A percentile compares a stretch with the other conserved stretches of the same genome.
These are phyloP conservation scores for Dipodascus albidus DNA, from an alignment of 805 yeast species.

Conservation along the genomic window DNA sequence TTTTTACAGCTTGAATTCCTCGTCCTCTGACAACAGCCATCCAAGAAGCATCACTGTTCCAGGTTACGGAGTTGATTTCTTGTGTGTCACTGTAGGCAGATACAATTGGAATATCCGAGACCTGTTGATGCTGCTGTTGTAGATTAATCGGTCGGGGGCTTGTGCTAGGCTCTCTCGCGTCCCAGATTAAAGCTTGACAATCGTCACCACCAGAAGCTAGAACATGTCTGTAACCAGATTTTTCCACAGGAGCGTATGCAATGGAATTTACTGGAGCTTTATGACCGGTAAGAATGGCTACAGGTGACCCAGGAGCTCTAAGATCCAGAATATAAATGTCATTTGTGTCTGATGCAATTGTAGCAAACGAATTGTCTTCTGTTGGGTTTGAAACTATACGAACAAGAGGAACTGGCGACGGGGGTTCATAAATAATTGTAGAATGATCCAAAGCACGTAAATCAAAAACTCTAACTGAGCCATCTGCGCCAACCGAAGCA, in stretches of 20 bases:
- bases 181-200: slow-evolving; percentile 54
- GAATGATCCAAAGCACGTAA: slow-evolving; percentile 82
- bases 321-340: slow-evolving; percentile 65
- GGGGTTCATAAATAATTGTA: slow-evolving; percentile 78
- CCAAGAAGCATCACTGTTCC: slow-evolving; percentile 72
- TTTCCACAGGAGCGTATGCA: slow-evolving; percentile 63
- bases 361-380: slow-evolving; percentile 76
- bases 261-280: slow-evolving; percentile 57
- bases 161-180: slow-evolving; percentile 23
- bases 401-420: slow-evolving; percentile 45
- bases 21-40: slow-evolving; percentile 63
- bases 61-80: slow-evolving; percentile 69
- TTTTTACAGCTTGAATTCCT: slow-evolving; percentile 48
- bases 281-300: slow-evolving; percentile 59
- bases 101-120: slow-evolving; percentile 10
- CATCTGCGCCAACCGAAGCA: slow-evolving; percentile 92
- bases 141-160: slow-evolving; percentile 1
- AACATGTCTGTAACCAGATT: slow-evolving; percentile 32
- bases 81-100: slow-evolving; percentile 48
- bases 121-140: slow-evolving; percentile 2
- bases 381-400: slow-evolving; percentile 66
- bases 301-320: slow-evolving; percentile 79
- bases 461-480: slow-evolving; percentile 87
- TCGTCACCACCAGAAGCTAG: slow-evolving; percentile 64
- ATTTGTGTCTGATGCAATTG: slow-evolving; percentile 62